These are phyloP conservation scores for Trifolium fragiferum DNA, from an alignment of 306 rosid genomes.

Conservation along the genomic window DNA sequence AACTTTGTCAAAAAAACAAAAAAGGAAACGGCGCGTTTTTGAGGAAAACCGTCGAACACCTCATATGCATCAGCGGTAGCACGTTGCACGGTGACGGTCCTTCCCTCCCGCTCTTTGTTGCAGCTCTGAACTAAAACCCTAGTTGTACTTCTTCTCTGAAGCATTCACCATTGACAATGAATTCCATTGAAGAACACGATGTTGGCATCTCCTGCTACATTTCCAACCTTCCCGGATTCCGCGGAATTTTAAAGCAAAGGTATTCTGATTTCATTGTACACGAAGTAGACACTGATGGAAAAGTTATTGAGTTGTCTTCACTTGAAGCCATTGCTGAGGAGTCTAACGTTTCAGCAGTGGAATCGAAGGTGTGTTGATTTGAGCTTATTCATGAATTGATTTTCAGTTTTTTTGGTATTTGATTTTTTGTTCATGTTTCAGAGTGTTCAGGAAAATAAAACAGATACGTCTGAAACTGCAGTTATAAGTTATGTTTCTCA, in stretches of 20 bases:
- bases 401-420: conserved; percentile 5
- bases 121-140: conserved; percentile 54
- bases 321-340: conserved; percentile 63
- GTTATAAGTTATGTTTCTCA: conserved; percentile 64
- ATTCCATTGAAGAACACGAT: conserved; percentile 67
- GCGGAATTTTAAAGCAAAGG: conserved; percentile 93
- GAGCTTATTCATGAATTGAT: neutral
- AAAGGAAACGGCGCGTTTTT: neutral
- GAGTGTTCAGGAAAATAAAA: conserved; percentile 51
- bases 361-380: conserved; percentile 22
- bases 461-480: conserved; percentile 27
- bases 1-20: neutral
- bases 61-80: conserved; percentile 36
- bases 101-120: conserved; percentile 4
- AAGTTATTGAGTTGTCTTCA: conserved; percentile 70
- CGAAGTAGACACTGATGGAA: conserved; percentile 82
- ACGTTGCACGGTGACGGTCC: conserved; percentile 1
- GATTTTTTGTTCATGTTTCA: conserved; percentile 42
- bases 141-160: neutral
- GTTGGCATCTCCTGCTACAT: conserved; percentile 86
- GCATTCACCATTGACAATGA: conserved; percentile 41
- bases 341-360: conserved; percentile 43
- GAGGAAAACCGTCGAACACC: conserved; percentile 2
- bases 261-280: conserved; percentile 93
- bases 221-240: conserved; percentile 86